phyloP scores from a whole-genome alignment of 352 stramenopile genomes.

The Phytophthora crassamura region DNA sequence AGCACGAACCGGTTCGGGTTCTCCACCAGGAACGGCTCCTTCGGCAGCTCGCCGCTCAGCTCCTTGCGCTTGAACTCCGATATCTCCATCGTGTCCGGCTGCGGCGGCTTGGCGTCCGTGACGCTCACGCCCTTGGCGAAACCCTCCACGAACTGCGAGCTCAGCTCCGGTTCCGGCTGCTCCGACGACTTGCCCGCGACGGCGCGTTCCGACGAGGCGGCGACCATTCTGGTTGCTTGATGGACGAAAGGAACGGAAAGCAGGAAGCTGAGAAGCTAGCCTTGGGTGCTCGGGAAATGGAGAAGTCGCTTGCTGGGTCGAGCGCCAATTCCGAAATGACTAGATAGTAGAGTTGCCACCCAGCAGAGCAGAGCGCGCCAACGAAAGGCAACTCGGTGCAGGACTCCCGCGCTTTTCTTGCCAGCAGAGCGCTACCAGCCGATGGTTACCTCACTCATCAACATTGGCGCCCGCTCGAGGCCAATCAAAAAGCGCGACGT shows the following conservation, averaged over 20 bases:
- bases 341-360: slow-evolving; percentile 3
- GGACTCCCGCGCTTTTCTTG: slow-evolving; percentile 36
- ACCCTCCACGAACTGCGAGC: slow-evolving; percentile 26
- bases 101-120: slow-evolving; percentile 32
- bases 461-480: slow-evolving; percentile 6
- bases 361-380: slow-evolving; percentile 23
- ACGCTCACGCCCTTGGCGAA: slow-evolving; percentile 27
- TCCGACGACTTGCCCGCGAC: slow-evolving; percentile 21
- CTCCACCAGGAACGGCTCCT: too few species aligned
- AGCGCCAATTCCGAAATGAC: slow-evolving; percentile 47
- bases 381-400: slow-evolving; percentile 8
- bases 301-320: not conserved
- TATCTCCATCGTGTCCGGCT: too few species aligned
- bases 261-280: too few species aligned
- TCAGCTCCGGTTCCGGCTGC: slow-evolving; percentile 29
- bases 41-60: too few species aligned
- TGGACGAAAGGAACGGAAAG: slow-evolving; percentile 87
- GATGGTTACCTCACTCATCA: slow-evolving; percentile 15
- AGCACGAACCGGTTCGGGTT: slow-evolving; percentile 67
- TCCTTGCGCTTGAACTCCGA: too few species aligned
- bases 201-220: slow-evolving; percentile 32
- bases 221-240: slow-evolving; percentile 38
- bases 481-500: slow-evolving; percentile 8
- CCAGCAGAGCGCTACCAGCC: slow-evolving; percentile 12
- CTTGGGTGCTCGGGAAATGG: too few species aligned